Conservation (phyloP, 2,329 filamentous ascomycete genomes). For the Ophiostoma sp. region DNA sequence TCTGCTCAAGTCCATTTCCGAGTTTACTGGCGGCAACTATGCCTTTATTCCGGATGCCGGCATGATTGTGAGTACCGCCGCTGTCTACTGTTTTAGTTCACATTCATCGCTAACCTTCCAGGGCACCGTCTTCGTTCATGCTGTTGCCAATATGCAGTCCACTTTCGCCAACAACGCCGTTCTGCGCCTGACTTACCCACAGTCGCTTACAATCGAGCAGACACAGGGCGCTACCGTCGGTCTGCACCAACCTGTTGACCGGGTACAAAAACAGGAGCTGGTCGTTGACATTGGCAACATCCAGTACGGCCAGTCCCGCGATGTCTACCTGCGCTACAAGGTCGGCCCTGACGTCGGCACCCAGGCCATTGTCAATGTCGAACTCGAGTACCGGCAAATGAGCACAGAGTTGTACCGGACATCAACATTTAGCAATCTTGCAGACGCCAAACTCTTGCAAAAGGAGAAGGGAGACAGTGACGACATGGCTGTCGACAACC, state of each 20-base stretch:
- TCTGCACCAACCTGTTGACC: constrained; percentile 22
- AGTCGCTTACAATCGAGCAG: constrained; percentile 42
- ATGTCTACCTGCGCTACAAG: constrained; percentile 50
- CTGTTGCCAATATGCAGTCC: constrained; percentile 60
- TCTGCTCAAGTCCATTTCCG: constrained; percentile 60
- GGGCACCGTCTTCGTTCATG: constrained; percentile 61
- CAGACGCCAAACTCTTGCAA: background rate
- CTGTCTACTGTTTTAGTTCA: background rate
- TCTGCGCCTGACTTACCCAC: constrained; percentile 45
- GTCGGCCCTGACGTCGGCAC: constrained; percentile 26
- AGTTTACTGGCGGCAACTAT: constrained; percentile 58
- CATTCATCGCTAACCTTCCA: constrained; percentile 3
- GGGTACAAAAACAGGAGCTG: constrained; percentile 33
- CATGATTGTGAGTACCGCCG: constrained; percentile 51
- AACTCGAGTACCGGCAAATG: constrained; percentile 41
- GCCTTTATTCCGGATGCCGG: constrained; percentile 62
- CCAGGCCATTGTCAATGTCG: constrained; percentile 36
- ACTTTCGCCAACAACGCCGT: constrained; percentile 54
- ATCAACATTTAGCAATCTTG: background rate
- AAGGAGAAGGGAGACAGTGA: background rate
- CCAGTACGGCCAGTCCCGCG: constrained; percentile 62
- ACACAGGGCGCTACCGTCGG: constrained; percentile 44
- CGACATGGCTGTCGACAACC: background rate
- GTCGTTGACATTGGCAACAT: constrained; percentile 52
- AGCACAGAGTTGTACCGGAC: constrained; percentile 22